Base-by-base conservation (phyloP, 2,329 filamentous ascomycete species). In the Aureobasidium sp. region DNA sequence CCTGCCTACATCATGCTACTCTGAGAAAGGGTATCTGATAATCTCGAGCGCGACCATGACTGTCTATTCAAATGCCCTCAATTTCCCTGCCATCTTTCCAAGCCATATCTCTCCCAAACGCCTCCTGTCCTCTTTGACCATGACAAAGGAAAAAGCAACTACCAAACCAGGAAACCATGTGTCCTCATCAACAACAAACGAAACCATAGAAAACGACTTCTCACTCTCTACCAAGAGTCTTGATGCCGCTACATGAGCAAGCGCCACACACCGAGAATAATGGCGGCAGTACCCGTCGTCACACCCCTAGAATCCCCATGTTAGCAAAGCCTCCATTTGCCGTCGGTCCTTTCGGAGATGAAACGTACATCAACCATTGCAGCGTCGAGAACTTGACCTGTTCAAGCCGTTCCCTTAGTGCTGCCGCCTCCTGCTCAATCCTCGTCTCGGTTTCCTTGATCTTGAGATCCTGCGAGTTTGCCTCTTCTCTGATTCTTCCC, bases 381-480 rank as follows among this genome's bases (percentile, higher is more conserved):
- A 99, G 76, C 39, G 94, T 97, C 72, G 91, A 91, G 77, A 97
- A 97, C 81, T 99, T 99, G 75, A 99, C 94, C 68, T 91, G 89
- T 78, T 99, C 94, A 52, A 99, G 82, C 77, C 95, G 88, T 80
- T 97, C 94, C 67, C 91, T 82, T 72, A 99, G 75, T 36, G 89
- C 88, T 44, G 93, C 93, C 60, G 94, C 91, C 80, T 97, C 94
- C 78, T 97, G 93, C 80, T 99, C 94, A 70, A 99, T 97, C 77
- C 95, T 87, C 63, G 92, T 96, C 79, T 99, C 94, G 14, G 94
- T 97, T 82, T 99, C 94, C 80, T 96, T 97, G 71, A 99, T 91
- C 80, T 96, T 95, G 76, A 99, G 85, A 76, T 99, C 94, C 78
- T 97, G 94, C 63, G 89, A 88, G 67, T 96, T 95, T 20, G 92